phyloP scores from a whole-genome alignment of 257 asterid genomes.

The Sherardia arvensis region DNA sequence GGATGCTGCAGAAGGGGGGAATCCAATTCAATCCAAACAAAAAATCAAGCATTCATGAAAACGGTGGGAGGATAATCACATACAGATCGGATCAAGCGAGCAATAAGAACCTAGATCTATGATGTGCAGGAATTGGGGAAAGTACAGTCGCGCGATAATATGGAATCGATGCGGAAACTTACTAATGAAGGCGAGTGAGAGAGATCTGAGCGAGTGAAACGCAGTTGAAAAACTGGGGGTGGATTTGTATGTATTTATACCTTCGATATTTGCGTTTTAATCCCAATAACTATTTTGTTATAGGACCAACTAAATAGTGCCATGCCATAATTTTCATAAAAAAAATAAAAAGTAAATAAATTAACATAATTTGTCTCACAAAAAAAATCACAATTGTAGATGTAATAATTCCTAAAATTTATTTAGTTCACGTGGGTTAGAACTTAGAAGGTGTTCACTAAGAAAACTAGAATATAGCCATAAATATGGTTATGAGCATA shows the following conservation, averaged over 20 bases:
- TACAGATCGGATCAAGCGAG: slow-evolving; percentile 5
- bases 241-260: neutral
- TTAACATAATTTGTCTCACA: too few species aligned
- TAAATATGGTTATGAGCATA: too few species aligned
- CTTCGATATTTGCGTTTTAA: neutral
- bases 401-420: too few species aligned
- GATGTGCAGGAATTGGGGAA: neutral
- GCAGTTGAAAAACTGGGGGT: neutral
- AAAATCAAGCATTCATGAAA: neutral
- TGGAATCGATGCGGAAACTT: neutral
- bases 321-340: too few species aligned
- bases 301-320: too few species aligned
- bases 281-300: too few species aligned
- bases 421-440: too few species aligned
- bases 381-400: too few species aligned
- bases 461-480: too few species aligned
- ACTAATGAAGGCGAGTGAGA: slow-evolving; percentile 5
- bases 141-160: neutral
- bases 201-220: neutral
- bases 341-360: too few species aligned
- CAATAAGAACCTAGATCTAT: slow-evolving; percentile 12
- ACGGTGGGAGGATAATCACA: neutral
- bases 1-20: neutral
- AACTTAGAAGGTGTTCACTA: too few species aligned
- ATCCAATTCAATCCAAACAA: neutral